Base-by-base conservation (phyloP, 1,284 basidiomycete species). In the Volvariella surrecta region DNA sequence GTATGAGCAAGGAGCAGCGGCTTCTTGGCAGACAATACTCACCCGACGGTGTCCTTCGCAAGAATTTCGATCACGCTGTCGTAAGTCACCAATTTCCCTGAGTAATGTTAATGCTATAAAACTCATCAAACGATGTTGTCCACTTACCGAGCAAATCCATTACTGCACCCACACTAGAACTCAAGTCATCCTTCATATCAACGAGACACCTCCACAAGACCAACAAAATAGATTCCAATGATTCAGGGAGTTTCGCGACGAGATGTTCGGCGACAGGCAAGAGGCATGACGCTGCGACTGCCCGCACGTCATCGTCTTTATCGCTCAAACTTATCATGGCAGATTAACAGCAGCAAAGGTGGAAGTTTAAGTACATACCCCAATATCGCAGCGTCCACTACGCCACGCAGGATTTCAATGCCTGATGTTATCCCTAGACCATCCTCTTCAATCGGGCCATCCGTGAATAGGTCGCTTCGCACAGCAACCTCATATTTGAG, bases 401-500 rank as follows among this genome's bases (percentile, higher is more conserved):
- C 84, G 37, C 82, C 88, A 35, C 73, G 69, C 24, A 94, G 62
- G 9, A 86, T 71, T 13, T 72, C 67, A 49, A 64, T 70, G 13
- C 76, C 79, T 0, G 54, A 53, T 45, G 60, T 54, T 15, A 55
- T 55, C 7, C 55, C 52, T n/a, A 59, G 60, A 32, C 56, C 58
- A 18, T 62, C 60, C 53, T 70, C 64, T 31, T 52, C 46, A 47
- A 66, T 63, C 19, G 62, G 50, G 39, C 48, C 35, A 39, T 57
- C 53, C 13, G 56, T 52, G 42, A 98, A 81, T 22, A 96, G 63
- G 58, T 96, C 92, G 43, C 73, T 77, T 52, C 93, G 71, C 18
- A 98, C 93, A 9, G 94, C 93, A 21, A 99, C 93, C 61, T 98
- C 90, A 60, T 99, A 99, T 66, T 96, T 97, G 61, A 99, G 81